Base-by-base conservation (phyloP, 2,329 filamentous ascomycete genomes). In the Colletotrichum trifolii region DNA sequence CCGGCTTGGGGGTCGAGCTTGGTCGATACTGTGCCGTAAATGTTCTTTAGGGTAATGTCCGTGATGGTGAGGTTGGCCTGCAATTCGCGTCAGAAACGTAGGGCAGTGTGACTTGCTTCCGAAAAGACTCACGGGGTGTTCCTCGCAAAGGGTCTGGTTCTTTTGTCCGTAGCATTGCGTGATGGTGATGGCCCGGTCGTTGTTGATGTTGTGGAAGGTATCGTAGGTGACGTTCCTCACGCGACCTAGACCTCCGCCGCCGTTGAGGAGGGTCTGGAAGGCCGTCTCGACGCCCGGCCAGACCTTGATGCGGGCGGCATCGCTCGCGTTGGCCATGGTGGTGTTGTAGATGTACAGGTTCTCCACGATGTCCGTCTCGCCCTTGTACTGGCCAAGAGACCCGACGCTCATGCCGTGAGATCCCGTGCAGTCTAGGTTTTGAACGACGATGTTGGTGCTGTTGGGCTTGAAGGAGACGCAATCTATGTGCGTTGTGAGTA, bases 381-480 rank as follows among this genome's bases (percentile, higher is more conserved):
- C 83, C 12, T 78, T 71, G 72, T 92, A 92, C 74, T 92, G 90
- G 15, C 90, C 90, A 0, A 92, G 78, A 0, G 87, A 91, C 6
- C 90, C 90, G n/a, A 92, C 88, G 9, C 85, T 88, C 69, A 92
- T 91, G 40, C 90, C 90, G 71, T 92, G 90, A 2, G 87, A 91
- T 33, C 89, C 89, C 69, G 89, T 90, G 76, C 90, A 92, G 65
- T 81, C 77, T 3, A 92, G 76, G 68, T 89, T 89, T 72, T 92
- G 88, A 4, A 92, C 84, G 4, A 92, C 75, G 5, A 92, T 85
- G 67, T 91, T 84, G 43, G 88, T 91, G 70, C 84, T 88, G 73
- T 92, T 92, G 6, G 89, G 89, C 76, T 92, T 92, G 83, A 92
- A 92, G 0, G 88, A 89, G 8, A 92, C 87, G 62, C 90, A 92